phyloP scores from a whole-genome alignment of 805 yeast species.

The Zygosaccharomyces rouxii region DNA sequence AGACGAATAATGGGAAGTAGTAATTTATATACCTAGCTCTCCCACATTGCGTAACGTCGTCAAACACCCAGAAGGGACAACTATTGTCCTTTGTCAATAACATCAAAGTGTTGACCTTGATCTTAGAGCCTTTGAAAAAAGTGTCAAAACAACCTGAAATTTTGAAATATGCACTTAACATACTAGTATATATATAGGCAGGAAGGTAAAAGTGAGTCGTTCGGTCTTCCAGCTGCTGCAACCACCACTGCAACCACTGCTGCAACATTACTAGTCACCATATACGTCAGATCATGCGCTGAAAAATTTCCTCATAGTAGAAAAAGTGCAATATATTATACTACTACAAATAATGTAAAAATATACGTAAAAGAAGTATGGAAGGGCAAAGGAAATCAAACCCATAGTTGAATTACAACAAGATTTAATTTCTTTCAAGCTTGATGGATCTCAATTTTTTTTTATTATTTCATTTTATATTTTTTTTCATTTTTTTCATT shows the following conservation, averaged over 20 bases:
- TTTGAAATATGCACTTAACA: too few relatives aligned
- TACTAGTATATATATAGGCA: background rate
- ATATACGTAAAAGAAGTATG: background rate
- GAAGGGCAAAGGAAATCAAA: background rate
- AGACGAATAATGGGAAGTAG: conserved; percentile 23
- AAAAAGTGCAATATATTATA: conserved; percentile 3
- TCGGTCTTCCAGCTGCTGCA: too few relatives aligned
- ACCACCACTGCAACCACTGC: too few relatives aligned
- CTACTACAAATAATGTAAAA: conserved; percentile 3
- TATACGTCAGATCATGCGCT: background rate
- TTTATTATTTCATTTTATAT: background rate
- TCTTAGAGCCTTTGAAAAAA: background rate
- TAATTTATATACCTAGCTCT: conserved; percentile 40
- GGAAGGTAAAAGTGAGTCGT: too few relatives aligned
- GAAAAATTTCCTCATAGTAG: background rate
- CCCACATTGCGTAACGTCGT: conserved; percentile 55
- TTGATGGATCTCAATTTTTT: background rate
- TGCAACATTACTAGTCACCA: background rate
- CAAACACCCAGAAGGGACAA: conserved; percentile 48
- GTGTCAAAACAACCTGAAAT: background rate
- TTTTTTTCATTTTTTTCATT: background rate
- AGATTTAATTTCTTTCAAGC: background rate
- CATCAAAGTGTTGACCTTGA: conserved; percentile 1
- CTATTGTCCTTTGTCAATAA: background rate
- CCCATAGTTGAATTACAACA: background rate